Evolutionary conservation across 306 rosid genomes (phyloP).

Genomic region (Acacia crassicarpa): DNA sequence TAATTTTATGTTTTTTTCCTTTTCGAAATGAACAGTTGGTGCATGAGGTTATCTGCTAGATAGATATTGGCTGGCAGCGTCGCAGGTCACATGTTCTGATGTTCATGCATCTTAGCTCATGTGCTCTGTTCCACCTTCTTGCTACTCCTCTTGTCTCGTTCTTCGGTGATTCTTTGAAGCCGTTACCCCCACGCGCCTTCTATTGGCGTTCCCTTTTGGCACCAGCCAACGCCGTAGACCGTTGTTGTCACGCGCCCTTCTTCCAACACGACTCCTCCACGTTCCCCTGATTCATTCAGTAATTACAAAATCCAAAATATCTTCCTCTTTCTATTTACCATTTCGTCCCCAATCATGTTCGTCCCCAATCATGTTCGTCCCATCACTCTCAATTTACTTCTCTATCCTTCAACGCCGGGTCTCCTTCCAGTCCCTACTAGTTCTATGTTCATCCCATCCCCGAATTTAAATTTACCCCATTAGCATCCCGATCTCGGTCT

Average conservation of each 20-base stretch:
- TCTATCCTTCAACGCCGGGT: neutral
- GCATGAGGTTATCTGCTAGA: neutral
- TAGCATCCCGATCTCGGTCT: too few relatives aligned
- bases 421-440: neutral
- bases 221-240: neutral
- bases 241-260: constrained; percentile 25
- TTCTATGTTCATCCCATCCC: too few relatives aligned
- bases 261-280: neutral
- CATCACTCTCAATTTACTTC: constrained; percentile 16
- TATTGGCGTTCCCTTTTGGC: neutral
- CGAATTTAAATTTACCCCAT: too few relatives aligned
- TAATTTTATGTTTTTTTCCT: neutral
- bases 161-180: neutral
- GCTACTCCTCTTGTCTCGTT: constrained; percentile 33
- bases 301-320: constrained; percentile 2
- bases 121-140: constrained; percentile 35
- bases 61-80: constrained; percentile 37
- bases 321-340: neutral
- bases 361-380: neutral
- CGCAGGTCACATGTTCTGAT: constrained; percentile 46
- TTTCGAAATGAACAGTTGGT: neutral
- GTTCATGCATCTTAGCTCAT: constrained; percentile 36
- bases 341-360: neutral
- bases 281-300: neutral
- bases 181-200: constrained; percentile 33